These are phyloP conservation scores for Myxozyma monticola DNA, from an alignment of 805 yeast genomes.

Conservation along the genomic window DNA sequence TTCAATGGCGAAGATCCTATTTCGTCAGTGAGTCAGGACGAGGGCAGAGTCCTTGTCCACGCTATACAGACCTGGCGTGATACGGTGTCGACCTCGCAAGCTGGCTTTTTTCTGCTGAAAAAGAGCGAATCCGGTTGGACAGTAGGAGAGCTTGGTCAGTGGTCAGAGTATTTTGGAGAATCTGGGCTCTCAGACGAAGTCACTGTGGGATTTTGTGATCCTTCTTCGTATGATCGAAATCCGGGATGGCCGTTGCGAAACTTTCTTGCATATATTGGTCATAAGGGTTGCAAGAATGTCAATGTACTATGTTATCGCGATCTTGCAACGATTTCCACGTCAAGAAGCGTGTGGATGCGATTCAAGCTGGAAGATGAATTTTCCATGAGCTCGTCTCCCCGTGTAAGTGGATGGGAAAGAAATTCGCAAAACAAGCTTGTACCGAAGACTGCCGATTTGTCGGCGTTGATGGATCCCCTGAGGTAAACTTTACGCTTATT, in stretches of 20 bases:
- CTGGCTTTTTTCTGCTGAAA: constrained; percentile 33
- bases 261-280: constrained; percentile 50
- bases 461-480: constrained; percentile 74
- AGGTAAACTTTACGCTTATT: too few relatives aligned
- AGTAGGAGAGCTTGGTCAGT: constrained; percentile 20
- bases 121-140: constrained; percentile 24
- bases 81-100: background rate
- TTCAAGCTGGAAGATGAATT: constrained; percentile 18
- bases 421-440: constrained; percentile 62
- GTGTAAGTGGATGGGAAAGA: constrained; percentile 87
- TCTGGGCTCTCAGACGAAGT: constrained; percentile 23
- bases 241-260: constrained; percentile 63
- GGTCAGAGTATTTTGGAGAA: constrained; percentile 30
- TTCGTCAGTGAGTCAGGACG: background rate
- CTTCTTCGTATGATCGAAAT: constrained; percentile 36
- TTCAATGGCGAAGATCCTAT: constrained; percentile 3
- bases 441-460: constrained; percentile 82
- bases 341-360: constrained; percentile 36
- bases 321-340: constrained; percentile 14
- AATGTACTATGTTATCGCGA: constrained; percentile 46
- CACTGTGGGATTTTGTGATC: constrained; percentile 45
- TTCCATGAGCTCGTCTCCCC: constrained; percentile 38
- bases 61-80: constrained; percentile 21
- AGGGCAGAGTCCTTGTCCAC: constrained; percentile 5
- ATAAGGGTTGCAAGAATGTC: constrained; percentile 41